Evolutionary conservation across 139 green algal genomes (phyloP).

Genomic region (Chlorella sorokiniana): DNA sequence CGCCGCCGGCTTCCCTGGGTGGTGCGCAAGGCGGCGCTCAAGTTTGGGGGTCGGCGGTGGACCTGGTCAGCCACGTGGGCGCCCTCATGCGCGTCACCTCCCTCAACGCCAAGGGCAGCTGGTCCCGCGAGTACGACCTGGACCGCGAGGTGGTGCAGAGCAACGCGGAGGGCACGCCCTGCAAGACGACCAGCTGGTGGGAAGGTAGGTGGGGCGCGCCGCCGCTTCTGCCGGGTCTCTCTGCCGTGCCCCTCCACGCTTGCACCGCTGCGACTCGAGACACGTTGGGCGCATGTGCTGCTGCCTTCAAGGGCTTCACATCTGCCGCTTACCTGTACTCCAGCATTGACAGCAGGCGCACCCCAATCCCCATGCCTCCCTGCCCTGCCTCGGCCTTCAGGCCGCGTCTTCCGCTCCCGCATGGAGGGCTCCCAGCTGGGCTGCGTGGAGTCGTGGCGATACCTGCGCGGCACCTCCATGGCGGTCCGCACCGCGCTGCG

Average conservation of each 20-base stretch:
- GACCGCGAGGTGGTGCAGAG: constrained; percentile 11
- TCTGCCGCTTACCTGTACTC: no score
- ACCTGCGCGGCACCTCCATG: constrained; percentile 29
- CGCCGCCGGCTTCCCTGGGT: constrained; percentile 46
- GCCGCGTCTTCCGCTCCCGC: constrained; percentile 25
- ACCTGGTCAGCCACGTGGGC: constrained; percentile 36
- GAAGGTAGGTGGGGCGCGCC: constrained; percentile 9
- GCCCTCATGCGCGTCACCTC: constrained; percentile 37
- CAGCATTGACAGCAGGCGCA: no score
- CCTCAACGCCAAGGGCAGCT: constrained; percentile 47
- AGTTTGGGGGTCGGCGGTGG: constrained; percentile 33
- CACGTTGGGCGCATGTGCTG: no score
- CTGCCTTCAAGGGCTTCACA: no score
- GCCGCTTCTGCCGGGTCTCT: neutral
- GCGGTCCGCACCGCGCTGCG: constrained; percentile 39
- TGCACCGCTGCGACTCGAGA: no score
- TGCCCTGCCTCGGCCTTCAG: constrained; percentile 12
- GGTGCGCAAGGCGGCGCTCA: constrained; percentile 37
- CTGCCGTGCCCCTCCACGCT: no score
- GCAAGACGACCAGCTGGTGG: constrained; percentile 33
- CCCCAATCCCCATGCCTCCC: neutral
- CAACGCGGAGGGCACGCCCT: constrained; percentile 35
- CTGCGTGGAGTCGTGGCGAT: constrained; percentile 30
- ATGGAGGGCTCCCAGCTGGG: constrained; percentile 44
- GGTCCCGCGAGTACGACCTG: constrained; percentile 35